Conservation (phyloP, 495 filamentous ascomycete species). For the Neurospora sp. region DNA sequence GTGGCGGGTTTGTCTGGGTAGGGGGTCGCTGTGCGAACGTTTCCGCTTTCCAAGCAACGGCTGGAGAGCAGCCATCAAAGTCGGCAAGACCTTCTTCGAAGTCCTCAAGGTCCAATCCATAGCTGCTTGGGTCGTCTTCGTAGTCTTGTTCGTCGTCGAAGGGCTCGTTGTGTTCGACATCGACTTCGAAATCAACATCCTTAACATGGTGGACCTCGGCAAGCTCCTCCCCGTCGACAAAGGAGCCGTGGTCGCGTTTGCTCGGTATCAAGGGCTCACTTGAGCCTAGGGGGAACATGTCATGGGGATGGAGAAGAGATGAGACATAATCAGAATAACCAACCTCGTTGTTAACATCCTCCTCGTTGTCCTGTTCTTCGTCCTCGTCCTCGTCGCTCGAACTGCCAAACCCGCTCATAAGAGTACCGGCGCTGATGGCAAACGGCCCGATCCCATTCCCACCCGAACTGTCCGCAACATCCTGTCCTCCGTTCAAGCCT, state of each 20-base stretch:
- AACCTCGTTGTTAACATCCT: conserved; percentile 46
- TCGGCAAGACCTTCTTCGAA: neutral
- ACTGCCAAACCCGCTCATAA: conserved; percentile 91
- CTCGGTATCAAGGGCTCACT: conserved; percentile 3
- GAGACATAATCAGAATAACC: conserved; percentile 17
- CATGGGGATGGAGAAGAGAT: neutral
- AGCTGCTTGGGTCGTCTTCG: neutral
- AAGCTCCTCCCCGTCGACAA: neutral
- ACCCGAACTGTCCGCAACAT: conserved; percentile 57
- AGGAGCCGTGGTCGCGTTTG: conserved; percentile 1
- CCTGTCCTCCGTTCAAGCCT: conserved; percentile 61
- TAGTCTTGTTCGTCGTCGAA: neutral
- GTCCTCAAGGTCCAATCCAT: neutral
- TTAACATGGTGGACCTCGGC: neutral
- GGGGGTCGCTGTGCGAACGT: neutral
- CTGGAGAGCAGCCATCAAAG: neutral
- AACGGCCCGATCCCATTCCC: conserved; percentile 57
- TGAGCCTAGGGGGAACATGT: conserved; percentile 1
- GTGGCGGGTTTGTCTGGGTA: neutral
- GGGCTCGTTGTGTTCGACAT: conserved; percentile 3
- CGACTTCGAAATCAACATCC: conserved; percentile 3
- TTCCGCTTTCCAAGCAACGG: neutral
- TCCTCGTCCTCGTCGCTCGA: conserved; percentile 96
- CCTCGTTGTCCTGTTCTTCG: conserved; percentile 80
- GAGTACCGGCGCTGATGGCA: conserved; percentile 52